Evolutionary conservation across 495 filamentous ascomycete species (phyloP).

Genomic region (Xylaria flabelliformis): DNA sequence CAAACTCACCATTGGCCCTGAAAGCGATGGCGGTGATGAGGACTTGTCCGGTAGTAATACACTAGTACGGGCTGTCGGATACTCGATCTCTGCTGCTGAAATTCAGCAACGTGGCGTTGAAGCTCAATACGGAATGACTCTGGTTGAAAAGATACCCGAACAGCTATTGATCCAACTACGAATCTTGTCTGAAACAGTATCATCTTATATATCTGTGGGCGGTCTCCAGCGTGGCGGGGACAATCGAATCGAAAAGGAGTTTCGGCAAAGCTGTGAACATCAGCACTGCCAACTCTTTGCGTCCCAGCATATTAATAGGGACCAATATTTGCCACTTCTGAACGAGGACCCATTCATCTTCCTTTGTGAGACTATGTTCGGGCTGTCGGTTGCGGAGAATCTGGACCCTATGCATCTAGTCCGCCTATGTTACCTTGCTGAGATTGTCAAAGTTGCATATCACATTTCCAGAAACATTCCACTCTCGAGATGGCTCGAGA

Average conservation of each 20-base stretch:
- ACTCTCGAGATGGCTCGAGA: slow-evolving; percentile 46
- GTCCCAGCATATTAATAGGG: slow-evolving; percentile 50
- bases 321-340: slow-evolving; percentile 65
- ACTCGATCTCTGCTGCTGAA: slow-evolving; percentile 88
- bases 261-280: slow-evolving; percentile 69
- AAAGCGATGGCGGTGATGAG: slow-evolving; percentile 38
- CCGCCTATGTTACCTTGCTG: slow-evolving; percentile 88
- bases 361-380: slow-evolving; percentile 76
- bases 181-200: slow-evolving; percentile 85
- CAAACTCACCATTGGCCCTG: slow-evolving; percentile 51
- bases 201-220: slow-evolving; percentile 82
- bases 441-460: slow-evolving; percentile 79
- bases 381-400: slow-evolving; percentile 52
- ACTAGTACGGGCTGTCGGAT: slow-evolving; percentile 76
- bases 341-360: slow-evolving; percentile 84
- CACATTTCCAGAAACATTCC: slow-evolving; percentile 56
- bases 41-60: slow-evolving; percentile 67
- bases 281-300: slow-evolving; percentile 82
- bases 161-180: slow-evolving; percentile 86
- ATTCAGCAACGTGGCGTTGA: slow-evolving; percentile 90
- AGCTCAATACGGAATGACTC: slow-evolving; percentile 72
- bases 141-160: slow-evolving; percentile 85
- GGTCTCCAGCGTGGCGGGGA: slow-evolving; percentile 63
- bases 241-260: slow-evolving; percentile 70
- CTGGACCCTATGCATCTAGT: slow-evolving; percentile 84